Evolutionary conservation across 1,139 yeast genomes (phyloP).

Genomic region (Pichia sp.): DNA sequence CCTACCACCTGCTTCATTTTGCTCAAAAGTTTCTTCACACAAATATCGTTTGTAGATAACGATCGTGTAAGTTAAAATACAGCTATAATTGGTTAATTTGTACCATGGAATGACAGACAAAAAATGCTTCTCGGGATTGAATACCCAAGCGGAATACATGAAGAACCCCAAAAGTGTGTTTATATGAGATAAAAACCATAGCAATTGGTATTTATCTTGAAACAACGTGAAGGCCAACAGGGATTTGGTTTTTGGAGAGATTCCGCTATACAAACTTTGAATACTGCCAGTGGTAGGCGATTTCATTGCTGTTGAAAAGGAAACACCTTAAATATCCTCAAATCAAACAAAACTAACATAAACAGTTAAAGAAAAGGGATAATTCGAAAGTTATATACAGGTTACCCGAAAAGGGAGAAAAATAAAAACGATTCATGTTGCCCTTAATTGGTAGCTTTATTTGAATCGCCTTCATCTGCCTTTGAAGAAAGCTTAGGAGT

Average conservation of each 20-base stretch:
- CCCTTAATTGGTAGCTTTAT: background rate
- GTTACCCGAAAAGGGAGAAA: conserved; percentile 1
- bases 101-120: conserved; percentile 20
- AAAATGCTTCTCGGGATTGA: conserved; percentile 3
- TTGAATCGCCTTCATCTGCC: background rate
- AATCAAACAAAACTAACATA: background rate
- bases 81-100: conserved; percentile 26
- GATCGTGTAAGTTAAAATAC: conserved; percentile 33
- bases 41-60: conserved; percentile 33
- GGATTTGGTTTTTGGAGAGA: background rate
- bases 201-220: conserved; percentile 6
- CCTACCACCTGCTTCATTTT: conserved; percentile 9
- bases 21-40: conserved; percentile 30
- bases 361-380: background rate
- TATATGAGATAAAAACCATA: conserved; percentile 10
- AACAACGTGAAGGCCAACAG: background rate
- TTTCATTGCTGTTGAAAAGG: background rate
- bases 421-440: background rate
- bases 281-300: conserved; percentile 4
- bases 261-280: conserved; percentile 1
- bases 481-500: conserved; percentile 15
- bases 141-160: background rate
- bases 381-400: conserved; percentile 1
- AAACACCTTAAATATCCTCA: background rate
- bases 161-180: conserved; percentile 4